A percentile compares a stretch with the other conserved stretches of the same genome.
These are phyloP conservation scores for Boletus vermiculosoides DNA, from an alignment of 768 basidiomycete genomes.

Conservation along the genomic window DNA sequence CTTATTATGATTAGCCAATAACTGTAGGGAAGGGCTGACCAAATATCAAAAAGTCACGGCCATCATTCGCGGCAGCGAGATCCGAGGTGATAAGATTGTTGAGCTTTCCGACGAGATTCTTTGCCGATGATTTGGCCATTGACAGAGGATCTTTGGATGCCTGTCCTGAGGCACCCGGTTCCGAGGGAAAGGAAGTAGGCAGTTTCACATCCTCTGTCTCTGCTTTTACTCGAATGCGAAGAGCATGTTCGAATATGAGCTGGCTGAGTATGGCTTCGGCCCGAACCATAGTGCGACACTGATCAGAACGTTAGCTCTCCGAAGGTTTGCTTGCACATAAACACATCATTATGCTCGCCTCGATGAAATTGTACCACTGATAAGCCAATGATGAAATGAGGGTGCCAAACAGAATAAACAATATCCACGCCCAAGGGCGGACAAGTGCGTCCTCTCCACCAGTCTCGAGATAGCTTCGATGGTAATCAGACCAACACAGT, in stretches of 20 bases:
- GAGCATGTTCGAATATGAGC: conserved; percentile 3
- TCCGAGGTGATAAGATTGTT: conserved; percentile 5
- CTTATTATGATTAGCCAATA: neutral
- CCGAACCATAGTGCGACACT: conserved; percentile 4
- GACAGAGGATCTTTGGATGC: neutral
- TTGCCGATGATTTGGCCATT: neutral
- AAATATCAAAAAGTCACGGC: conserved; percentile 2
- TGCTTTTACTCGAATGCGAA: conserved; percentile 1
- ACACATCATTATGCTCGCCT: neutral
- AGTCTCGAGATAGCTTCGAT: neutral
- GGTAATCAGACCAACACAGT: neutral
- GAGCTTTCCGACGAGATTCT: conserved; percentile 1
- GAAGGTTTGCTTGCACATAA: neutral
- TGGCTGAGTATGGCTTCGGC: conserved; percentile 1
- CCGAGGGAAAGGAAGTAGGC: neutral
- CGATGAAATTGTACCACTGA: conserved; percentile 1
- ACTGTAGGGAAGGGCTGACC: neutral
- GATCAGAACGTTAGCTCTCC: neutral
- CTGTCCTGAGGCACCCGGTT: neutral
- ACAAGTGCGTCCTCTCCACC: neutral
- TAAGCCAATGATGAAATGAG: neutral
- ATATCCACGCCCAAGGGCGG: conserved; percentile 4
- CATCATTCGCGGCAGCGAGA: neutral
- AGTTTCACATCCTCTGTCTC: neutral
- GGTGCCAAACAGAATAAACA: neutral